Conservation (phyloP, 2,329 filamentous ascomycete species). For the Phaeosphaeriaceae sp. region DNA sequence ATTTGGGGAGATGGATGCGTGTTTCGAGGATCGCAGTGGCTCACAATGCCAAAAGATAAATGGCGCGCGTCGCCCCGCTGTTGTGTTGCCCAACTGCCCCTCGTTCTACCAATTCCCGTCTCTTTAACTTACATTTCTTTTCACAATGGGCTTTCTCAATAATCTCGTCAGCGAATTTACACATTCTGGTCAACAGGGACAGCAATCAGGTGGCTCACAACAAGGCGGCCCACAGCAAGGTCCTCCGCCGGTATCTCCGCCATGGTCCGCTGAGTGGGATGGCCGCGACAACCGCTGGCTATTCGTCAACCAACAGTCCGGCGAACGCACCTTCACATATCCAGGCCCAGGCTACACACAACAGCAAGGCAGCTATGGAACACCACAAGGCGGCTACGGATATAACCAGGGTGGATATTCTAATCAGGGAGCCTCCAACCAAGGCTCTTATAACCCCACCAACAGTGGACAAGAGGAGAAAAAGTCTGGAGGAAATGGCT, state of each 20-base stretch:
- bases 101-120: not conserved
- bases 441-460: conserved; percentile 23
- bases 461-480: conserved; percentile 23
- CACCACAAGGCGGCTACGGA: conserved; percentile 7
- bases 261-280: conserved; percentile 34
- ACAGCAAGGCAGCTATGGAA: conserved; percentile 24
- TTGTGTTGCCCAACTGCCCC: not conserved
- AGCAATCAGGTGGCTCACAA: conserved; percentile 9
- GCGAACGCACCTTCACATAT: conserved; percentile 32
- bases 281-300: conserved; percentile 28
- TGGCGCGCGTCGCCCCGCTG: conserved; percentile 7
- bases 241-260: conserved; percentile 34
- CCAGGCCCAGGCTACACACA: conserved; percentile 30
- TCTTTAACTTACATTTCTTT: not conserved
- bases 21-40: conserved; percentile 4
- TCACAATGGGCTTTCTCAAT: conserved; percentile 28
- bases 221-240: conserved; percentile 10
- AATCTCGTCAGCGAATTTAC: conserved; percentile 26
- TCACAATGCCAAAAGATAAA: conserved; percentile 12
- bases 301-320: conserved; percentile 35
- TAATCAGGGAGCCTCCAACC: conserved; percentile 22
- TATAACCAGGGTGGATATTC: conserved; percentile 18
- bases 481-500: conserved; percentile 29
- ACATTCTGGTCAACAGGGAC: conserved; percentile 14
- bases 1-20: not conserved